These are phyloP conservation scores for Solanum microdontum DNA, from an alignment of 257 asterid genomes.

Conservation along the genomic window DNA sequence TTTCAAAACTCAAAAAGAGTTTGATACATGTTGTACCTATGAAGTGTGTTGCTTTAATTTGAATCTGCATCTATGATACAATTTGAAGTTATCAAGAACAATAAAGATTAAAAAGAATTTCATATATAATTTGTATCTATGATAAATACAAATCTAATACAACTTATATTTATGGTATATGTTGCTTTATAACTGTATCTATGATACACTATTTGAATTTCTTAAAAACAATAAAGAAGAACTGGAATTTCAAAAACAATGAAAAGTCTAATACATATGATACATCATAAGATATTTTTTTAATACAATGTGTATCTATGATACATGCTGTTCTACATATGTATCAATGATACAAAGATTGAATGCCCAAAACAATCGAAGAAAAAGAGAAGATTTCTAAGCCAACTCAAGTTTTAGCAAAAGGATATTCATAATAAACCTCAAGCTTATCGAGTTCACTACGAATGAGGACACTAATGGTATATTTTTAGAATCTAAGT, in stretches of 20 bases:
- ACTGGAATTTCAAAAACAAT: neutral
- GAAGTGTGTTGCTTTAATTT: neutral
- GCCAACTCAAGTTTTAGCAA: conserved; percentile 47
- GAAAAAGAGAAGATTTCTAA: neutral
- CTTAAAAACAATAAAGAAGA: neutral
- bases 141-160: neutral
- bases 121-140: neutral
- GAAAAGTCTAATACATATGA: neutral
- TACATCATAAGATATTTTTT: neutral
- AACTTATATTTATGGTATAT: neutral
- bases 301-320: neutral
- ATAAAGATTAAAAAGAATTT: neutral
- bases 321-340: neutral
- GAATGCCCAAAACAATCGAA: neutral
- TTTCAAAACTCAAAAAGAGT: neutral
- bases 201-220: neutral
- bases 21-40: neutral
- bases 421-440: conserved; percentile 48
- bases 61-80: neutral
- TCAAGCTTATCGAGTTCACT: conserved; percentile 48
- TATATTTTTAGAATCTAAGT: conserved; percentile 52
- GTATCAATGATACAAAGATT: neutral
- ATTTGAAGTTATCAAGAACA: neutral
- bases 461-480: conserved; percentile 57
- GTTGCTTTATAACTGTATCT: neutral